Base-by-base conservation (phyloP, 805 yeast genomes). In the Dipodascus geniculatus region DNA sequence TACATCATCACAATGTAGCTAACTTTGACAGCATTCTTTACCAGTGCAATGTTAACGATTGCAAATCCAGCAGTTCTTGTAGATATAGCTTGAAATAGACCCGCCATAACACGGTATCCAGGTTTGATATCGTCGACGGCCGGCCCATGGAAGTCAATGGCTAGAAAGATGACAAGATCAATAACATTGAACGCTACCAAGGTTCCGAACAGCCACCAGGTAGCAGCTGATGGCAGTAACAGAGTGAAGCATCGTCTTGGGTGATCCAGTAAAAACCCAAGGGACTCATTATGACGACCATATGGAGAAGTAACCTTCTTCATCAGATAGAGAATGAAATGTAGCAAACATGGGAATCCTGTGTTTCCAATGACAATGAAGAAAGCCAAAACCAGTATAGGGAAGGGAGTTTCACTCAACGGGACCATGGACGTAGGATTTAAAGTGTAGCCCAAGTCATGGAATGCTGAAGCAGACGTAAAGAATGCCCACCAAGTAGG, bases 1-100 rank as follows among this genome's bases (percentile, higher is more conserved):
- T 93, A 93, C 99, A 93, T 93, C 98, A 93, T 91, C 56, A 93
- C 77, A 82, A 88, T 77, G 66, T 93, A 93, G 61, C 93, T 82
- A 24, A 93, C 95, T 67, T 89, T 96, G 51, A 91, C 87, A 0
- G 96, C 93, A 0, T 97, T 93, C 63, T 89, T 93, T 48, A 93
- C 72, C 47, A 67, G 65, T 1, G 87, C 71, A 42, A 93, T 68
- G 64, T 84, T 81, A 23, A 90, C 79, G 42, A 85, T 84, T 0
- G 85, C 60, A 60, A 93, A 83, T 0, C 99, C 99, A 0, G 96
- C 96, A 1, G 98, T 93, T 72, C 99, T 80, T 0, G 97, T 88
- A 51, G 91, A 79, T 49, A 91, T 79, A 1, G 97, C 93, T 67
- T 91, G 98, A 65, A 82, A 93, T 42, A 91, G 70, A 0, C 98